These are phyloP conservation scores for Astragalus membranaceus DNA, from an alignment of 306 rosid species.

Conservation along the genomic window DNA sequence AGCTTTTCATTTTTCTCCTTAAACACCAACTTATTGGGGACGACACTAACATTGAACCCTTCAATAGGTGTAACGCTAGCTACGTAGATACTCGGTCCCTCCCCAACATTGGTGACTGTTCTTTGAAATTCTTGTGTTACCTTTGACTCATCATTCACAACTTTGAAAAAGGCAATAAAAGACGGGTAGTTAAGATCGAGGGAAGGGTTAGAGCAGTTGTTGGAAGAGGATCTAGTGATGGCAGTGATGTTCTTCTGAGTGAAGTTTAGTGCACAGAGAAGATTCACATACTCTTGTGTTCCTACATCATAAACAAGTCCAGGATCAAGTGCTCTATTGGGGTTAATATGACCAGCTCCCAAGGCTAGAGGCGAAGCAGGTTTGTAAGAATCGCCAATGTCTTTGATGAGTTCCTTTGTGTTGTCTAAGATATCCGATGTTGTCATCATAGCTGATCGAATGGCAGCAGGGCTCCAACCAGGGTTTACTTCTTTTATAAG, in stretches of 20 bases:
- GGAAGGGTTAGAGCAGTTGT: constrained; percentile 39
- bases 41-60: constrained; percentile 37
- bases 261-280: constrained; percentile 62
- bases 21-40: constrained; percentile 42
- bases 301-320: constrained; percentile 59
- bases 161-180: constrained; percentile 44
- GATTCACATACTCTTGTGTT: constrained; percentile 49
- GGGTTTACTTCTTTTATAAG: constrained; percentile 49
- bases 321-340: constrained; percentile 65
- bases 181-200: constrained; percentile 77
- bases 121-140: constrained; percentile 39
- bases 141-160: background rate
- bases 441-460: constrained; percentile 78
- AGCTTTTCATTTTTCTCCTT: constrained; percentile 32
- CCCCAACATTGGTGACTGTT: constrained; percentile 52
- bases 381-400: constrained; percentile 32
- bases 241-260: constrained; percentile 33
- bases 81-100: constrained; percentile 31
- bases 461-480: constrained; percentile 71
- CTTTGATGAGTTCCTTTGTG: constrained; percentile 35
- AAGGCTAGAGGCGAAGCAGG: constrained; percentile 59
- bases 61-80: constrained; percentile 38
- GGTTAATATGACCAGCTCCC: constrained; percentile 77
- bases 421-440: constrained; percentile 52
- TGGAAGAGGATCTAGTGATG: constrained; percentile 34